phyloP scores from a whole-genome alignment of 1,284 basidiomycete genomes.

The Agroathelia rolfsii region DNA sequence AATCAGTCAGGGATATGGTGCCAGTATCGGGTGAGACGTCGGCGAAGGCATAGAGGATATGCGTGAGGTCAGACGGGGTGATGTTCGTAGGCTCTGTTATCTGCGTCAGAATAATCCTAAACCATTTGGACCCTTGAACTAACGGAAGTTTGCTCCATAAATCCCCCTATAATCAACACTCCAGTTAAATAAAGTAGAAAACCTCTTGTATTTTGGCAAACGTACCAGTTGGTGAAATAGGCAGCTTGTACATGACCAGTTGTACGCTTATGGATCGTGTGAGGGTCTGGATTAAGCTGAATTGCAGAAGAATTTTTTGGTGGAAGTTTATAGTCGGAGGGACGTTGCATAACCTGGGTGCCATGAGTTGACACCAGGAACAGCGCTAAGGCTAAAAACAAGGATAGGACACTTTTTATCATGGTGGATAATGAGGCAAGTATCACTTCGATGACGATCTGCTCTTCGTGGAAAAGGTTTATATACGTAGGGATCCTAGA shows the following conservation, averaged over 20 bases:
- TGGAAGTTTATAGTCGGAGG: slow-evolving; percentile 34
- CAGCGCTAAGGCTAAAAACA: too few relatives aligned
- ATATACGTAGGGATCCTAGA: too few relatives aligned
- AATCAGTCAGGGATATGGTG: slow-evolving; percentile 81
- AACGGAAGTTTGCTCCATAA: slow-evolving; percentile 83
- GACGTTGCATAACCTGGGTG: slow-evolving; percentile 49
- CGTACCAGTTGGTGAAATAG: slow-evolving; percentile 71
- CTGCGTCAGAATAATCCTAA: slow-evolving; percentile 73
- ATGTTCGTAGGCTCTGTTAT: slow-evolving; percentile 44
- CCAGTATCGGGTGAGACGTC: slow-evolving; percentile 77
- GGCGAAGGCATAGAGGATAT: slow-evolving; percentile 85
- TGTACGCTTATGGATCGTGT: slow-evolving; percentile 36
- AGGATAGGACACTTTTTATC: too few relatives aligned
- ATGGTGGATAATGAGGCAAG: too few relatives aligned
- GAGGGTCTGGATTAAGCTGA: slow-evolving; percentile 27
- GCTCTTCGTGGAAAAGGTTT: too few relatives aligned
- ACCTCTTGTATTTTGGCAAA: slow-evolving; percentile 2
- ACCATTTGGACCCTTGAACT: slow-evolving; percentile 63
- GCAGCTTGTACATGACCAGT: slow-evolving; percentile 43
- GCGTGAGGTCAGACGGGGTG: slow-evolving; percentile 29
- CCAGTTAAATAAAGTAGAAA: slow-evolving; percentile 7
- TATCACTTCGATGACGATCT: too few relatives aligned
- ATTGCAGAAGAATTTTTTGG: slow-evolving; percentile 26
- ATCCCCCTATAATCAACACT: slow-evolving; percentile 64
- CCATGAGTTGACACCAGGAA: slow-evolving; percentile 21